Evolutionary conservation across 441 rosid genomes (phyloP), one percentile per base, ranked within the genome.

Genomic region (Populus hybrid): DNA sequence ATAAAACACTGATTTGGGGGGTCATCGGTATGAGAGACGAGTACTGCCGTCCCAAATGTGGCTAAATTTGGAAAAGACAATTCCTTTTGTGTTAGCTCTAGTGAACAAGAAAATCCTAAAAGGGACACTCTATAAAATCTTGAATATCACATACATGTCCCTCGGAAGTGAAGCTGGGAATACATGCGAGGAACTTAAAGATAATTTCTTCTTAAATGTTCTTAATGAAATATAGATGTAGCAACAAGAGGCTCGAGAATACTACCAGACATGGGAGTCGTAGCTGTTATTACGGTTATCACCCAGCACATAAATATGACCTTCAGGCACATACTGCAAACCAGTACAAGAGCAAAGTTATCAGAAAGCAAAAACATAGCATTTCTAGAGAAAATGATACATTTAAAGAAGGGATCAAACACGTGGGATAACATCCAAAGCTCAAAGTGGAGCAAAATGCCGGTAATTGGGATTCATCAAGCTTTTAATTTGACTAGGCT

Each of bases 361-460:
- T 26, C 32, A 53, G 6, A 14, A 64, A 63, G 74, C 57, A 35
- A 32, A 8, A 6, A 4, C 50, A 21, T 8, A 73, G 61, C 23
- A 63, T 24, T 19, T 12, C 19, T 21, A 9, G 28, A 50, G 19
- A 69, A 46, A 42, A 23, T 38, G 23, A 57, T 26, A 34, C 61
- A 30, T 32, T 75, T 23, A 26, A 50, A 50, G 38, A 34, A 71
- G 4, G 40, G 75, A 73, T 23, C 80, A 73, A 80, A 71, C 72
- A 61, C 24, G 28, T 40, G 63, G 50, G 64, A 61, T 23, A 36
- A 26, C 76, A 75, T 70, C 63, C 61, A 40, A 23, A 23, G 75
- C 75, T 28, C 76, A 69, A 38, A 40, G 23, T 66, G 35, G 32
- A 73, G 63, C 72, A 71, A 73, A 76, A 2, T 32, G 18, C 50